Percentiles rank a stretch among this genome's conserved stretches.
phyloP scores from a whole-genome alignment of 805 yeast species.

The Grigorovia humatica region DNA sequence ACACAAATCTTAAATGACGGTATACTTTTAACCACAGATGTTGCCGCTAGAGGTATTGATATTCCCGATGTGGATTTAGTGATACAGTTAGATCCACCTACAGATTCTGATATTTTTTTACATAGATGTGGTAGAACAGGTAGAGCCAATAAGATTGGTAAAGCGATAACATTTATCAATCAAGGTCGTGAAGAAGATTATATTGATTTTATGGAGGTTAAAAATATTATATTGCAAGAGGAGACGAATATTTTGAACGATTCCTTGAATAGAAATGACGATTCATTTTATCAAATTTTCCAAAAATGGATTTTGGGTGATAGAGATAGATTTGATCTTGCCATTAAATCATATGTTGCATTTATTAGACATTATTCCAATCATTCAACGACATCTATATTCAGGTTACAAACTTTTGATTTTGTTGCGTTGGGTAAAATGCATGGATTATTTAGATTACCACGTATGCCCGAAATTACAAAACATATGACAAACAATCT shows the following conservation, averaged over 20 bases:
- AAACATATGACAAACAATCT: conserved; percentile 34
- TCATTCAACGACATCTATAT: conserved; percentile 81
- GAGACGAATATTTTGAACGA: neutral
- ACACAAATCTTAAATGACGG: conserved; percentile 39
- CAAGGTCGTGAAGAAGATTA: conserved; percentile 74
- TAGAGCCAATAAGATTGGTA: conserved; percentile 77
- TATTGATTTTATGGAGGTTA: conserved; percentile 68
- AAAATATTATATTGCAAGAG: conserved; percentile 44
- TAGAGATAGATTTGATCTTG: conserved; percentile 71
- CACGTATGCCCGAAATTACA: conserved; percentile 87
- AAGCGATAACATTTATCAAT: conserved; percentile 63
- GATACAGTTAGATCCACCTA: conserved; percentile 90
- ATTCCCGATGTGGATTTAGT: conserved; percentile 91
- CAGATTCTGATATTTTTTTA: conserved; percentile 81
- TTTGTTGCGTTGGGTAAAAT: conserved; percentile 60
- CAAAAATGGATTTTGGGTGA: conserved; percentile 58
- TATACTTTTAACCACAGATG: conserved; percentile 84
- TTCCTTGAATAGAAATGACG: neutral
- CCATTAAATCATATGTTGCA: conserved; percentile 71
- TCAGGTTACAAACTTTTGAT: conserved; percentile 62
- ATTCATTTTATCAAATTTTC: conserved; percentile 20
- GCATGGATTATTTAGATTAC: conserved; percentile 75
- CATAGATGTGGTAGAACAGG: conserved; percentile 96
- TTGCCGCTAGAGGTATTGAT: conserved; percentile 96
- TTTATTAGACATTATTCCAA: conserved; percentile 76